Conservation (phyloP, 1,139 yeast species). For the Eremothecium cymbalariae region DNA sequence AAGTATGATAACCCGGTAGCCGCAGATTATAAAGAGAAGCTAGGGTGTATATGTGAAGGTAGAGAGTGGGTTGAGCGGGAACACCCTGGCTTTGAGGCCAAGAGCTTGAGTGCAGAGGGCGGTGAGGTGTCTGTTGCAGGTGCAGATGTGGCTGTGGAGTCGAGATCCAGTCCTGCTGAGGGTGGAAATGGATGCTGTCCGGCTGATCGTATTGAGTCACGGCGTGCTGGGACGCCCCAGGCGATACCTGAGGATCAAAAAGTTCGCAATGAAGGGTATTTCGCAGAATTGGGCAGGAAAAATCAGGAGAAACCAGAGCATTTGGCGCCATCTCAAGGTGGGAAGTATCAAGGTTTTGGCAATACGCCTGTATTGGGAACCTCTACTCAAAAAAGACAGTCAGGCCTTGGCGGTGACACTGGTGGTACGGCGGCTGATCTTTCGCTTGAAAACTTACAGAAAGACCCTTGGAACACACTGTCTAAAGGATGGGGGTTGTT, state of each 20-base stretch:
- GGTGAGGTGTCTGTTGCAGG: slow-evolving; percentile 9
- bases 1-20: slow-evolving; percentile 88
- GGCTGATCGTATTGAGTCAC: slow-evolving; percentile 21
- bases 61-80: slow-evolving; percentile 60
- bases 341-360: slow-evolving; percentile 87
- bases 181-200: slow-evolving; percentile 5
- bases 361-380: slow-evolving; percentile 44
- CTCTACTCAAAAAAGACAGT: slow-evolving; percentile 9
- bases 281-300: slow-evolving; percentile 65
- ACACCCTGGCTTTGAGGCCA: slow-evolving; percentile 40
- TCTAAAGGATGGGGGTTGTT: slow-evolving; percentile 92
- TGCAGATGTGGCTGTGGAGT: slow-evolving; percentile 1
- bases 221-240: slow-evolving; percentile 35
- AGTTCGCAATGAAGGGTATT: slow-evolving; percentile 67
- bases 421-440: slow-evolving; percentile 38
- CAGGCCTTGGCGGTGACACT: slow-evolving; percentile 31
- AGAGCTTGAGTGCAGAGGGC: slow-evolving; percentile 13
- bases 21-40: slow-evolving; percentile 81
- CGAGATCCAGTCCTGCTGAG: neutral
- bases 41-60: slow-evolving; percentile 70
- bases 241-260: slow-evolving; percentile 37
- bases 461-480: slow-evolving; percentile 82
- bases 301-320: slow-evolving; percentile 70
- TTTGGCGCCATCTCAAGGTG: slow-evolving; percentile 91
- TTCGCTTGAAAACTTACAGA: slow-evolving; percentile 67